Base-by-base conservation (phyloP, 495 filamentous ascomycete genomes). In the Penicillium herquei region DNA sequence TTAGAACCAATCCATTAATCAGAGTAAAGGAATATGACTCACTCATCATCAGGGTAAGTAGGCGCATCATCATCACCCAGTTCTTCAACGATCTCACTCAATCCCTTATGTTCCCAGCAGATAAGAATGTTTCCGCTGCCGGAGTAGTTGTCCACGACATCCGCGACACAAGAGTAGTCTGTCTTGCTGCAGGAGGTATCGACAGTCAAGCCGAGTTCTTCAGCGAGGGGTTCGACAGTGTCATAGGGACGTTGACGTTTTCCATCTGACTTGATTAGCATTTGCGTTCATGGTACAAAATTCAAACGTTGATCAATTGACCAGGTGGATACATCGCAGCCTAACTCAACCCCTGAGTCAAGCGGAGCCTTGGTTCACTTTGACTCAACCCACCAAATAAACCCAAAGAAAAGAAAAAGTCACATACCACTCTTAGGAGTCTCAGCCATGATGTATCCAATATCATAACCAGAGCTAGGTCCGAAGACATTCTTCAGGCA, bases 41-140 rank as follows among this genome's bases (percentile, higher is more conserved):
- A 73, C 67, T 62, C 62, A 35, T 49, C 31, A 33, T 67, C 65
- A 3, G 71, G 66, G 58, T 72, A 73, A 7, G 46, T 33, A 4
- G 70, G 68, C 4, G 69, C 66, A 66, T 76, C 44, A 13, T 71
- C 52, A 48, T 69, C 76, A 6, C 79, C 78, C 45, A 82, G 49
- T 32, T 68, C 49, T 55, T 75, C 53, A 4, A 72, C 68, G 51
- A 83, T 78, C 58, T 77, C 72, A 13, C 68, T 74, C 49, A 81
- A 61, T n/a, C 63, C 57, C 16, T 68, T 63, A 59, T 84, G 81
- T 55, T 84, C 74, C 81, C 81, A 84, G 70, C 79, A 84, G 43
- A 84, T 75, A 7, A 84, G 61, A 9, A 84, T 76, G 58, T 84
- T 84, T 32, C 78, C 79, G 0, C 56, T 49, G 4, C 80, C 79